Conservation (phyloP, 257 asterid species). For the Echites panduratus region DNA sequence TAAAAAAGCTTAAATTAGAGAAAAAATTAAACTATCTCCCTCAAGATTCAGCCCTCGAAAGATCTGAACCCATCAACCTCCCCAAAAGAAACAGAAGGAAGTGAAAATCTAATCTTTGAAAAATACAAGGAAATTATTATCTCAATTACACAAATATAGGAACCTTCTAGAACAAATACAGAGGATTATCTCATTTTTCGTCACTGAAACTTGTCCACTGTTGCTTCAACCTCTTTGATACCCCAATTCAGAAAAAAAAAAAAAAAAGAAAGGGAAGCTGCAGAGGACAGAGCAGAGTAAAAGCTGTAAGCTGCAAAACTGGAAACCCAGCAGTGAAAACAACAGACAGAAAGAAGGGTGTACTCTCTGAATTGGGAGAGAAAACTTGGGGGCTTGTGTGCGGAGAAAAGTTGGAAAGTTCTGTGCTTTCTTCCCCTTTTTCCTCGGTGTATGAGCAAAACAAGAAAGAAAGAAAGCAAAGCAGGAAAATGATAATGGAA, state of each 20-base stretch:
- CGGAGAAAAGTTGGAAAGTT: conserved; percentile 36
- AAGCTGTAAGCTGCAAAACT: conserved; percentile 37
- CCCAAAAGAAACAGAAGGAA: neutral
- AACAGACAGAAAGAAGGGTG: neutral
- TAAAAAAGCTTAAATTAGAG: neutral
- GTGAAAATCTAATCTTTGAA: neutral
- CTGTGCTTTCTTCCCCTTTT: conserved; percentile 40
- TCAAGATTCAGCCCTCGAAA: conserved; percentile 17
- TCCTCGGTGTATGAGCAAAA: conserved; percentile 27
- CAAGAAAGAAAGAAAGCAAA: conserved; percentile 22
- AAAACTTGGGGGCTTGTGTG: conserved; percentile 25
- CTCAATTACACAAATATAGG: conserved; percentile 15
- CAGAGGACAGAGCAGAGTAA: conserved; percentile 26
- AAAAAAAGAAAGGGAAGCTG: conserved; percentile 14
- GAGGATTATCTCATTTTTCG: neutral
- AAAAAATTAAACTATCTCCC: conserved; percentile 16
- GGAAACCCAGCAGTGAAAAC: conserved; percentile 29
- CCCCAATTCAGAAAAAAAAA: conserved; percentile 19
- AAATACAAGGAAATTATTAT: conserved; percentile 15
- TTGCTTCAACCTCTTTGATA: conserved; percentile 13
- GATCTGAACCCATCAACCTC: conserved; percentile 38
- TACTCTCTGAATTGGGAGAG: conserved; percentile 30
- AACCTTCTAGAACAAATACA: conserved; percentile 11
- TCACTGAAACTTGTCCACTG: neutral
- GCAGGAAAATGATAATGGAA: conserved; percentile 25